Percentiles rank a stretch among this genome's conserved stretches.
Evolutionary conservation across 805 yeast species (phyloP).

Genomic region (Debaryomyces tyrocola): DNA sequence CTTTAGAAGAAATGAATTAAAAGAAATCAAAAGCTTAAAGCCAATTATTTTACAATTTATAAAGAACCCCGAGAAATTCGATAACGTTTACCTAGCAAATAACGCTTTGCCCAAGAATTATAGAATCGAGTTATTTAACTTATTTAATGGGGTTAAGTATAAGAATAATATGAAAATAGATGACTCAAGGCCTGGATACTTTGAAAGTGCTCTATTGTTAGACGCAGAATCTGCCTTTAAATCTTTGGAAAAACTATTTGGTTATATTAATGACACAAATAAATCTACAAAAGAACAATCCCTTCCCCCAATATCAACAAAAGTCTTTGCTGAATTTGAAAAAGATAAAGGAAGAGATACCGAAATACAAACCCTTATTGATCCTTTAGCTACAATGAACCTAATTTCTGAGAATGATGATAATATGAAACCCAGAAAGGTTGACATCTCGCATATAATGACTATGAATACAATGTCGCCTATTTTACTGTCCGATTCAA

Average conservation of each 20-base stretch:
- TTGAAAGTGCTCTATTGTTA: conserved; percentile 54
- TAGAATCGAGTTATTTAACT: conserved; percentile 54
- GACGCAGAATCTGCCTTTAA: conserved; percentile 49
- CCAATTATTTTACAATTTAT: conserved; percentile 38
- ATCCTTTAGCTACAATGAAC: neutral
- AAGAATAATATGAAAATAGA: conserved; percentile 51
- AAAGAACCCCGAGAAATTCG: conserved; percentile 30
- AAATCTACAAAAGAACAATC: neutral
- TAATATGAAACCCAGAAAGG: conserved; percentile 6
- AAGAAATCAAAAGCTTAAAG: conserved; percentile 29
- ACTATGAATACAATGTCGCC: conserved; percentile 11
- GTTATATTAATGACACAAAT: neutral
- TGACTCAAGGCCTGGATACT: conserved; percentile 61
- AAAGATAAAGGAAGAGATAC: neutral
- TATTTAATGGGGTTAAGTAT: conserved; percentile 53
- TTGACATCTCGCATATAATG: conserved; percentile 19
- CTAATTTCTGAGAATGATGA: neutral
- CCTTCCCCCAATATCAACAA: neutral
- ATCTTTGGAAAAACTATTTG: conserved; percentile 39
- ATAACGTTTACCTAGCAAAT: conserved; percentile 40
- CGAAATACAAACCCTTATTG: neutral
- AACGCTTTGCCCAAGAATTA: conserved; percentile 48
- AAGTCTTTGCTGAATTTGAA: neutral
- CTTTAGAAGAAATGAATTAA: conserved; percentile 47
- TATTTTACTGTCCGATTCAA: conserved; percentile 10